phyloP scores from a whole-genome alignment of 192 early-diverging fungal species.

The Backusella australiensis region DNA sequence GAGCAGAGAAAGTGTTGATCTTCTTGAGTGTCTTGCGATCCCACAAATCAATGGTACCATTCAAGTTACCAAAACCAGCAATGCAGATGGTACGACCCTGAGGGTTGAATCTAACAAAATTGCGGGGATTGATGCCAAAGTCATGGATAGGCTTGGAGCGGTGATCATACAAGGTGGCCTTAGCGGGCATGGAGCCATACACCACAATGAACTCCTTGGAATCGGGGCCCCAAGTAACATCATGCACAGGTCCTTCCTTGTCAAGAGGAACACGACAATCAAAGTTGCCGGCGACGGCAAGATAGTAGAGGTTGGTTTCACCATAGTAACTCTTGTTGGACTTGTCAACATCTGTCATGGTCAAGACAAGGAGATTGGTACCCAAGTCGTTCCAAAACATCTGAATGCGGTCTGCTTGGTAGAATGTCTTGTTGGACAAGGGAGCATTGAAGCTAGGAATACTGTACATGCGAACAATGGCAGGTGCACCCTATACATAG shows the following conservation, averaged over 20 bases:
- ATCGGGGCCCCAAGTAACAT: slow-evolving; percentile 92
- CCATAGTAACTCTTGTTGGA: slow-evolving; percentile 97
- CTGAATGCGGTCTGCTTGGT: slow-evolving; percentile 88
- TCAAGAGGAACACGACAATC: slow-evolving; percentile 85
- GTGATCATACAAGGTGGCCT: slow-evolving; percentile 92
- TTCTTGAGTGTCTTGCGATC: slow-evolving; percentile 87
- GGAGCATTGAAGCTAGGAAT: slow-evolving; percentile 70
- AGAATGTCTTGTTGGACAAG: slow-evolving; percentile 90
- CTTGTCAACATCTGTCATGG: slow-evolving; percentile 94
- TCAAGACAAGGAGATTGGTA: slow-evolving; percentile 85
- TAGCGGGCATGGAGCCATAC: slow-evolving; percentile 93
- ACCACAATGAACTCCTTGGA: slow-evolving; percentile 98
- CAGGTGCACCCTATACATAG: slow-evolving; percentile 61
- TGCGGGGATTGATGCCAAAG: slow-evolving; percentile 86
- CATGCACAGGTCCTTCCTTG: slow-evolving; percentile 91
- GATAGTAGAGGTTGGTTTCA: slow-evolving; percentile 90
- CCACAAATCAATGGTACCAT: slow-evolving; percentile 92
- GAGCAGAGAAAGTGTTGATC: slow-evolving; percentile 73
- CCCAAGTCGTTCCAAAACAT: slow-evolving; percentile 93
- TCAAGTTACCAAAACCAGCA: slow-evolving; percentile 96
- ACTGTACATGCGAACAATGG: slow-evolving; percentile 83
- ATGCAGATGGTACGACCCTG: slow-evolving; percentile 87
- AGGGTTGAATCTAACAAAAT: slow-evolving; percentile 86
- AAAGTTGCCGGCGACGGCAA: slow-evolving; percentile 89
- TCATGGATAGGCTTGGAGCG: slow-evolving; percentile 79